A percentile compares a stretch with the other conserved stretches of the same genome.
Evolutionary conservation across 2,329 filamentous ascomycete genomes (phyloP).

Genomic region (Claviceps sp.): DNA sequence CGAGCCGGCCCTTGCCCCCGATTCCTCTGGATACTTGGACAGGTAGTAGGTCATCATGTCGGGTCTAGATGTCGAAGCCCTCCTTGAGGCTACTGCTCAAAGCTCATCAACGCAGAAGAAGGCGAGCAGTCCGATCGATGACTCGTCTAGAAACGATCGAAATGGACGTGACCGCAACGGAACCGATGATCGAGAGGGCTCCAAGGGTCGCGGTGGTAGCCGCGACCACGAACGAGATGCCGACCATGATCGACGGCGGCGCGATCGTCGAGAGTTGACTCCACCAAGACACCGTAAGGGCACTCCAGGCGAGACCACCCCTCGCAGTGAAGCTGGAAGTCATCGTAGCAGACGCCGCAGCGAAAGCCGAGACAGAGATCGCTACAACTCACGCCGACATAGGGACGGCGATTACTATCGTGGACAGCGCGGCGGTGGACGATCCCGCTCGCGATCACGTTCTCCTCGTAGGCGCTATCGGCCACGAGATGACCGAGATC

Average conservation of each 20-base stretch:
- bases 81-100: constrained; percentile 74
- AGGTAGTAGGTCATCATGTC: constrained; percentile 26
- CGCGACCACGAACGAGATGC: constrained; percentile 44
- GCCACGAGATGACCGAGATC: constrained; percentile 38
- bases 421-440: constrained; percentile 27
- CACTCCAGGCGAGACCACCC: constrained; percentile 49
- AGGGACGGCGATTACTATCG: constrained; percentile 62
- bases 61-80: constrained; percentile 66
- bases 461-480: constrained; percentile 52
- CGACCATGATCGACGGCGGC: constrained; percentile 36
- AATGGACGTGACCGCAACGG: constrained; percentile 24
- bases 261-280: constrained; percentile 44
- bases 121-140: constrained; percentile 31
- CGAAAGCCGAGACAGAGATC: constrained; percentile 63
- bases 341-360: constrained; percentile 72
- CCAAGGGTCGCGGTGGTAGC: constrained; percentile 42
- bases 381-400: constrained; percentile 59
- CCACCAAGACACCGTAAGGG: constrained; percentile 29
- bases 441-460: constrained; percentile 56
- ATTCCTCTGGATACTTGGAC: background rate
- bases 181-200: constrained; percentile 36
- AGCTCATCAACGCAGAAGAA: constrained; percentile 38
- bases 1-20: background rate
- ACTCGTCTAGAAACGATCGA: constrained; percentile 32
- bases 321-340: constrained; percentile 64